Evolutionary conservation across 2,329 filamentous ascomycete species (phyloP).

Genomic region (Anisogramma anomala): DNA sequence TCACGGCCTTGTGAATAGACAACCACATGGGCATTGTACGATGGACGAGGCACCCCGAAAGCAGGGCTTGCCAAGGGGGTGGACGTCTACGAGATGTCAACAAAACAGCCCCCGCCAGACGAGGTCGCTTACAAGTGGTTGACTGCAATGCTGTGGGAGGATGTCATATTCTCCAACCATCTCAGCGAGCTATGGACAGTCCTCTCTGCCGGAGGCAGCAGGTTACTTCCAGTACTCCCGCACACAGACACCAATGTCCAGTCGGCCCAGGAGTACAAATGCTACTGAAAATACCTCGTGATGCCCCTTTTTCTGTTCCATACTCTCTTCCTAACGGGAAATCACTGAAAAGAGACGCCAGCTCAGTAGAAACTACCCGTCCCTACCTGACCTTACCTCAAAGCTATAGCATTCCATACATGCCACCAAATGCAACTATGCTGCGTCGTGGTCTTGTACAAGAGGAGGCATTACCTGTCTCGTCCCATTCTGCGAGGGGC

Average conservation of each 20-base stretch:
- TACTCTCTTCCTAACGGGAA: neutral
- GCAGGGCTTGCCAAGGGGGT: neutral
- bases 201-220: neutral
- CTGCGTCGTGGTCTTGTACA: constrained; percentile 5
- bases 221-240: neutral
- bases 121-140: too few relatives aligned
- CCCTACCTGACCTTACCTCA: constrained; percentile 23
- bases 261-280: neutral
- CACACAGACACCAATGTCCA: neutral
- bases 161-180: neutral
- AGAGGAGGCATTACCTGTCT: constrained; percentile 14
- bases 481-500: constrained; percentile 4
- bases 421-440: constrained; percentile 6
- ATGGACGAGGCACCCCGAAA: neutral
- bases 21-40: neutral
- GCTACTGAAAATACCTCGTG: neutral
- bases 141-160: too few relatives aligned
- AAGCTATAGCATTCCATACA: constrained; percentile 8
- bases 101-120: too few relatives aligned
- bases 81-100: too few relatives aligned
- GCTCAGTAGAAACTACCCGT: constrained; percentile 19
- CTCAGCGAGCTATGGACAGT: neutral
- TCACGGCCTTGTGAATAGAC: constrained; percentile 9
- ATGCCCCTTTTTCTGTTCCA: neutral
- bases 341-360: constrained; percentile 6